Conservation (phyloP, 2,329 filamentous ascomycete species). For the Geoglossum cookeanum region DNA sequence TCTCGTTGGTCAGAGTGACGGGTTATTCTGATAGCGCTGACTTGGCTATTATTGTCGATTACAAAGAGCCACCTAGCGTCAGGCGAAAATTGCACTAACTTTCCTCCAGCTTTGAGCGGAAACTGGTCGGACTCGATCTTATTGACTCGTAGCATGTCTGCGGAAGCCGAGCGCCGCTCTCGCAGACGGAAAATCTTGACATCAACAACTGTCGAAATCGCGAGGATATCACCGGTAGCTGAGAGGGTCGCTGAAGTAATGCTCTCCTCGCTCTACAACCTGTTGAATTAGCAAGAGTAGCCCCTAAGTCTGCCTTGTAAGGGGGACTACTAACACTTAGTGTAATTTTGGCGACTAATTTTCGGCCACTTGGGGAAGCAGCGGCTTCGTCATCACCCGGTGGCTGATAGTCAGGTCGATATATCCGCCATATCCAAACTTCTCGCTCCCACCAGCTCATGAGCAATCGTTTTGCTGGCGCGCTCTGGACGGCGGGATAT, state of each 20-base stretch:
- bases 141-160: constrained; percentile 46
- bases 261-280: constrained; percentile 49
- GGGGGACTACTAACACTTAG: constrained; percentile 15
- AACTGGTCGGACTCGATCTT: constrained; percentile 45
- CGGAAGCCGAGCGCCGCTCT: constrained; percentile 29
- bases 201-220: constrained; percentile 54
- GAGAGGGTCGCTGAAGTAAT: constrained; percentile 61
- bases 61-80: constrained; percentile 50
- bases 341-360: constrained; percentile 21
- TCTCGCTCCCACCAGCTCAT: constrained; percentile 88
- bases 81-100: constrained; percentile 48
- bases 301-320: not conserved
- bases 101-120: constrained; percentile 44
- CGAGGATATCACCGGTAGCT: constrained; percentile 49
- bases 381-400: not conserved
- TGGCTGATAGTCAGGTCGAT: not conserved
- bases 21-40: constrained; percentile 13
- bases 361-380: constrained; percentile 12
- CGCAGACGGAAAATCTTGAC: constrained; percentile 61
- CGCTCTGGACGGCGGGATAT: constrained; percentile 50
- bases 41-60: constrained; percentile 25
- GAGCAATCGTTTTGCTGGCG: constrained; percentile 53
- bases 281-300: constrained; percentile 8
- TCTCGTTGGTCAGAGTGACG: not conserved
- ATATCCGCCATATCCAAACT: constrained; percentile 60